phyloP scores from a whole-genome alignment of 257 asterid genomes.

The Solanum virginianum region DNA sequence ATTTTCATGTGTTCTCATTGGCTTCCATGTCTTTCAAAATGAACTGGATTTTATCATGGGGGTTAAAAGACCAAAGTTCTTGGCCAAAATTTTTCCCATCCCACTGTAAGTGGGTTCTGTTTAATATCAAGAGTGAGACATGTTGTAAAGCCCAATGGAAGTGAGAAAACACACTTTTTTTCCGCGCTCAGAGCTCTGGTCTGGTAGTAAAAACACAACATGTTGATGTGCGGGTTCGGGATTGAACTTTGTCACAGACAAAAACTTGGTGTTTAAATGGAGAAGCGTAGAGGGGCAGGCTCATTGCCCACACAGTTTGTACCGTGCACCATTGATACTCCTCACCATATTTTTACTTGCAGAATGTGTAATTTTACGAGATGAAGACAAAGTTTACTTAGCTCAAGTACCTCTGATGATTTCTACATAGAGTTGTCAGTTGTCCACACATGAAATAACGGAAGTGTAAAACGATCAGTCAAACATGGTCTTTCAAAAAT shows the following conservation, averaged over 20 bases:
- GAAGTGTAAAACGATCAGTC: neutral
- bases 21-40: neutral
- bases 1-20: neutral
- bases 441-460: neutral
- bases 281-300: neutral
- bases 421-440: neutral
- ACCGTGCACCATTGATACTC: neutral
- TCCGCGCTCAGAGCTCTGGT: neutral
- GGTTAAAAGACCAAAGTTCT: neutral
- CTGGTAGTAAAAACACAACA: neutral
- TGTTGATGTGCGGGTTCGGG: neutral
- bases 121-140: neutral
- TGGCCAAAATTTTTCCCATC: neutral
- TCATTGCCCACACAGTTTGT: neutral
- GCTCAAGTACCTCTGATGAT: neutral
- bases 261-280: neutral
- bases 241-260: neutral
- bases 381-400: neutral
- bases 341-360: neutral
- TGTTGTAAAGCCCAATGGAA: neutral
- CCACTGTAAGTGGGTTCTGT: neutral
- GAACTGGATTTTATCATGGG: neutral
- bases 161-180: neutral
- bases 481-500: neutral
- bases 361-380: neutral